These are phyloP conservation scores for Spathaspora sp. DNA, from an alignment of 1,139 yeast genomes.

Conservation along the genomic window DNA sequence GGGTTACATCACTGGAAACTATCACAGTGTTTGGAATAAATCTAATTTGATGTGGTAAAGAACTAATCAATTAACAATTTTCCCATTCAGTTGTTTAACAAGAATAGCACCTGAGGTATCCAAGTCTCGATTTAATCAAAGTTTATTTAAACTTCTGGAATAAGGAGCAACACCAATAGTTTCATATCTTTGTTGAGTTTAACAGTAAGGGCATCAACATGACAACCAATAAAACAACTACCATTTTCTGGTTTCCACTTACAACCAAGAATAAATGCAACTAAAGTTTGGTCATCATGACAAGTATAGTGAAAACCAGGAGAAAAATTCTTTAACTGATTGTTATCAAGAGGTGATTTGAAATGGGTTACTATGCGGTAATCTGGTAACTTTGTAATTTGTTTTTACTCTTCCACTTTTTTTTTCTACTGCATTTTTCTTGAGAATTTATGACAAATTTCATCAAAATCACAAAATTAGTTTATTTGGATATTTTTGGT, in stretches of 20 bases:
- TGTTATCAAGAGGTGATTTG: constrained; percentile 36
- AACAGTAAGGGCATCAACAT: constrained; percentile 58
- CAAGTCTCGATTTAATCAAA: constrained; percentile 69
- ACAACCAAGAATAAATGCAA: constrained; percentile 58
- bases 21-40: constrained; percentile 61
- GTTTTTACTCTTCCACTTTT: background rate
- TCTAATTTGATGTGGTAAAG: constrained; percentile 64
- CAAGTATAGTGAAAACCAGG: constrained; percentile 48
- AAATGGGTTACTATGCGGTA: constrained; percentile 56
- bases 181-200: constrained; percentile 60
- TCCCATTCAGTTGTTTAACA: constrained; percentile 31
- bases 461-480: too few relatives aligned
- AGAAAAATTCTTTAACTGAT: constrained; percentile 37
- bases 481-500: background rate
- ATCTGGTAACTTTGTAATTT: too few relatives aligned
- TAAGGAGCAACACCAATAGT: constrained; percentile 67
- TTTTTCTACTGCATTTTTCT: too few relatives aligned
- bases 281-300: constrained; percentile 55
- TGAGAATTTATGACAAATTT: too few relatives aligned
- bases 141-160: constrained; percentile 53
- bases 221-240: constrained; percentile 59
- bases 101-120: constrained; percentile 65
- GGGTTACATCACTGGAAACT: constrained; percentile 68
- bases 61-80: constrained; percentile 47
- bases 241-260: constrained; percentile 58